Evolutionary conservation across 805 yeast species (phyloP).

Genomic region (Ogataea wickerhamii): DNA sequence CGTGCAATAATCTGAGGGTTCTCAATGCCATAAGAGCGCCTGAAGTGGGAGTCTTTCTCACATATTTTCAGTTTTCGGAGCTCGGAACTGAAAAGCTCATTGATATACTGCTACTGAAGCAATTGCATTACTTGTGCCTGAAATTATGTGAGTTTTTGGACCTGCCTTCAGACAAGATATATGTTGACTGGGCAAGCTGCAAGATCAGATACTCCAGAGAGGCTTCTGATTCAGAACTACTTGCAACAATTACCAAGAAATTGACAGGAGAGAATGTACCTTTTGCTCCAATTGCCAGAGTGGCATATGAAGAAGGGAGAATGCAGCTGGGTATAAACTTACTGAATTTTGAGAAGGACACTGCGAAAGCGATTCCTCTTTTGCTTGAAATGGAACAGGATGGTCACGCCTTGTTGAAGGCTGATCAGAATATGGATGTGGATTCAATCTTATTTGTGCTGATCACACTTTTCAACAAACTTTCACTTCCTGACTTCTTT

Average conservation of each 20-base stretch:
- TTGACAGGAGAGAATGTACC: constrained; percentile 46
- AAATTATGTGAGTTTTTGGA: constrained; percentile 52
- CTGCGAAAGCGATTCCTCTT: constrained; percentile 57
- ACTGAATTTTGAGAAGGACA: constrained; percentile 64
- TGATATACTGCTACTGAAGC: constrained; percentile 53
- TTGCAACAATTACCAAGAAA: constrained; percentile 44
- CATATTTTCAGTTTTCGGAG: constrained; percentile 48
- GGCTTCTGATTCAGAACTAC: constrained; percentile 57
- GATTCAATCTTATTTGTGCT: constrained; percentile 61
- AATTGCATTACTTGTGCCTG: constrained; percentile 58
- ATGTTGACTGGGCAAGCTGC: constrained; percentile 75
- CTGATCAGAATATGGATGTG: constrained; percentile 57
- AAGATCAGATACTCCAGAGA: constrained; percentile 56
- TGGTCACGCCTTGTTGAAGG: constrained; percentile 62
- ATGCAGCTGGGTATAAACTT: constrained; percentile 60
- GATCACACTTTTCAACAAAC: constrained; percentile 47
- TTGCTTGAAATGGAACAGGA: constrained; percentile 70
- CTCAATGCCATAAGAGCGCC: constrained; percentile 64
- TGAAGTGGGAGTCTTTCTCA: constrained; percentile 66
- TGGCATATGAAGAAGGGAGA: constrained; percentile 83
- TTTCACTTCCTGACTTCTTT: constrained; percentile 66
- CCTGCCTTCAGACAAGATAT: constrained; percentile 49
- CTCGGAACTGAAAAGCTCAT: constrained; percentile 59
- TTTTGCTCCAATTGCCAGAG: constrained; percentile 54
- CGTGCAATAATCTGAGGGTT: constrained; percentile 58